Base-by-base conservation (phyloP, 768 basidiomycete species). In the Pleurotus pulmonarius region DNA sequence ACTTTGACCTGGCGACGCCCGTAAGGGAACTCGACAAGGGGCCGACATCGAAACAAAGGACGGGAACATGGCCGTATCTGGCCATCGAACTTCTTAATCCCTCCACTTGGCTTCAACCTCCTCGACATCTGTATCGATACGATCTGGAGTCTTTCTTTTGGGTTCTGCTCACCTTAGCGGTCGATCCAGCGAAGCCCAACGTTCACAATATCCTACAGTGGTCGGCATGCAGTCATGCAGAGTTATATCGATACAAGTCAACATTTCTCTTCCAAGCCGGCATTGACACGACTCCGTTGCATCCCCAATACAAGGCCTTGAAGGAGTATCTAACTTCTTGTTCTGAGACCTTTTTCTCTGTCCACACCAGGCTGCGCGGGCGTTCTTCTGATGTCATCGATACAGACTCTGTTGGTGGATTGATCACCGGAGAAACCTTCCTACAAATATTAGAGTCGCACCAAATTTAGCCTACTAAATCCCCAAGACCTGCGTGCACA, bases 81-180 rank as follows among this genome's bases (percentile, higher is more conserved):
- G 51, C 51, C 12, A 20, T 53, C 16, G 51, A 53, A 6, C 39
- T 53, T 5, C 51, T 53, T 20, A 3, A 5, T 20, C n/a, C 6
- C 5, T 34, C 29, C 0, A 34, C 29, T 9, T 34, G 29, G 29
- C n/a, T 12, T 22, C 37, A 15, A 15, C 51, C 51, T 5, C 51
- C 51, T 25, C 51, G 18, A 15, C 51, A 53, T 29, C 13, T 40
- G 37, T 41, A 53, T n/a, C 37, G 51, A 15, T 24, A 53, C 20
- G 51, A 53, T 39, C 38, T 53, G 11, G 51, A 53, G 20, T 53
- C 51, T 20, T 53, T 39, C 18, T 53, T 53, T 20, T 53, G 41
- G 24, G 20, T 38, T 49, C 26, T 37, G 29, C 22, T 26, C n/a
- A n/a, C 26, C 34, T 6, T 49, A 5, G 26, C 38, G 15, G 22